Base-by-base conservation (phyloP, 805 yeast species). In the Zygotorulaspora sp. region DNA sequence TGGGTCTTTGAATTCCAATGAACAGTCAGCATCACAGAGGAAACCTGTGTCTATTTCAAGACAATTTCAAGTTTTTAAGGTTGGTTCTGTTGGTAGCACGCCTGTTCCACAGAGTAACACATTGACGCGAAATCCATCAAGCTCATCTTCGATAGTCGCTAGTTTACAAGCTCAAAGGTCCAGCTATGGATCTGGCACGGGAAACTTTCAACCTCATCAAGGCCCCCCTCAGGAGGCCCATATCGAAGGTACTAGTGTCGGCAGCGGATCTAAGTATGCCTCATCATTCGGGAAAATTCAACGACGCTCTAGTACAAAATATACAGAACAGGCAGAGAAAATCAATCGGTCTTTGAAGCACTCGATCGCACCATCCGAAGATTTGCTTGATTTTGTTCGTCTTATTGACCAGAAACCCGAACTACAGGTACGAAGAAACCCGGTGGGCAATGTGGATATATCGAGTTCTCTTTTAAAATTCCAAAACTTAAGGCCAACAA, bases 201-300 rank as follows among this genome's bases (percentile, higher is more conserved):
- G 52, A 12, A 51, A 60, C 0, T 43, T 40, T 3, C 55, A 35
- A 29, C 48, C 23, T 41, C 58, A 44, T 13, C 39, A 25, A 11
- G 48, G 40, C 14, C 36, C 39, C n/a, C 36, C 39, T 12, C 52
- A 41, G 29, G 51, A 44, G 12, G 36, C 47, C 2, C 49, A 43
- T 19, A 28, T 39, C 16, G 58, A 63, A 25, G 61, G 65, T 24
- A 61, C 65, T 33, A 58, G 65, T 51, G 41, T 57, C 40, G 57
- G 55, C 6, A 68, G 69, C 17, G 66, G 80, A 0, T 81, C 84
- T 2, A 70, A 78, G 45, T 82, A 80, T 47, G 74, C 85, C 2
- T 78, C 90, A 1, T 80, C 89, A 0, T 81, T 81, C 58, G 84
- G 85, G 0, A 78, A 80, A n/a, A 64, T 84, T 33, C 70, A 81